Percentiles rank a stretch among this genome's conserved stretches.
phyloP scores from a whole-genome alignment of 1,284 basidiomycete species.

The Microbotryomycetes sp. region DNA sequence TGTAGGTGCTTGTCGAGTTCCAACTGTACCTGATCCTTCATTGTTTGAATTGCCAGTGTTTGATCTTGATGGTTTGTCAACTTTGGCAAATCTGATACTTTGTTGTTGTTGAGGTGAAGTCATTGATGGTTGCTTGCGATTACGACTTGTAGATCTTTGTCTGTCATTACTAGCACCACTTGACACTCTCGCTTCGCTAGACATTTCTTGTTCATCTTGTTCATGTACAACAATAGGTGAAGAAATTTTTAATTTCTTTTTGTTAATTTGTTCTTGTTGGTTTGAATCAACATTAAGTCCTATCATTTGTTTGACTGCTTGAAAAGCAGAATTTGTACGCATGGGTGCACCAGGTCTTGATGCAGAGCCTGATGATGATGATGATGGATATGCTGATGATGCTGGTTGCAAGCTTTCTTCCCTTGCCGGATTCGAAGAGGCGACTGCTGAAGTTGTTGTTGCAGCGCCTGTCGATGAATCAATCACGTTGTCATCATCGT shows the following conservation, averaged over 20 bases:
- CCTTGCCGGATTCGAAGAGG: no score
- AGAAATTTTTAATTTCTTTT: background rate
- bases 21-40: background rate
- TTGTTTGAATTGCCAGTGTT: background rate
- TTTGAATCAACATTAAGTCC: background rate
- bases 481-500: constrained; percentile 11
- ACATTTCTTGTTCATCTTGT: background rate
- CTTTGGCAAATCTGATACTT: background rate
- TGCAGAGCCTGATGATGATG: background rate
- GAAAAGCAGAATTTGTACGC: constrained; percentile 11
- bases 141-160: background rate
- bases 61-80: background rate
- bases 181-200: background rate
- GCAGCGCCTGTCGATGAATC: background rate
- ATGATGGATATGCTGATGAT: no score
- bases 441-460: background rate
- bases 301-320: constrained; percentile 17
- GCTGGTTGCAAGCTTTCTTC: no score
- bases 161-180: background rate
- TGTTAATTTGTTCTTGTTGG: background rate
- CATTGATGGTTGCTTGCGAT: no score
- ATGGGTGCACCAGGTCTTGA: background rate
- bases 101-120: background rate
- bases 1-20: background rate
- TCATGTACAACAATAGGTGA: background rate